Percentiles rank a stretch among this genome's conserved stretches.
These are phyloP conservation scores for Blastomyces percursus DNA, from an alignment of 2,329 filamentous ascomycete genomes.

Conservation along the genomic window DNA sequence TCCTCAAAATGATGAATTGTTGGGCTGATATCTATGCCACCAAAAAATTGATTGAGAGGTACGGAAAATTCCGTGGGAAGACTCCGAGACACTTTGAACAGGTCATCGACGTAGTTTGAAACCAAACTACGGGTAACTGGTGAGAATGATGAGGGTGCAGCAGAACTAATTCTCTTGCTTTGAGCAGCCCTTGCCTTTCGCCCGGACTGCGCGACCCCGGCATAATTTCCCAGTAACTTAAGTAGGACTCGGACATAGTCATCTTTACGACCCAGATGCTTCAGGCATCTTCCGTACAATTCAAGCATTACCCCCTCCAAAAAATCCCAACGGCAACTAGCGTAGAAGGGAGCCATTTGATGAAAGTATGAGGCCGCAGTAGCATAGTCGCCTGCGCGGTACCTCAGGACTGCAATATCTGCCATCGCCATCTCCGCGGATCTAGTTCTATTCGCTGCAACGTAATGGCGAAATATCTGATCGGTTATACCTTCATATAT, in stretches of 20 bases:
- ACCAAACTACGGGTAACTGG: conserved; percentile 15
- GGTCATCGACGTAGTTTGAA: conserved; percentile 29
- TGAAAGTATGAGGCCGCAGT: conserved; percentile 69
- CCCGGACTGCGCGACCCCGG: conserved; percentile 24
- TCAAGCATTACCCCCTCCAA: conserved; percentile 75
- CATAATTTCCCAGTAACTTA: conserved; percentile 45
- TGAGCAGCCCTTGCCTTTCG: conserved; percentile 19
- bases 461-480: conserved; percentile 70
- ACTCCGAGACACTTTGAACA: conserved; percentile 39
- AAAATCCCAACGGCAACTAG: conserved; percentile 63
- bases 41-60: conserved; percentile 63
- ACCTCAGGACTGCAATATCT: conserved; percentile 78
- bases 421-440: conserved; percentile 67
- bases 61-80: conserved; percentile 54
- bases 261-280: conserved; percentile 61
- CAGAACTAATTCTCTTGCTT: conserved; percentile 6
- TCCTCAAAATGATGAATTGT: conserved; percentile 58
- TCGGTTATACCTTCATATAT: conserved; percentile 71
- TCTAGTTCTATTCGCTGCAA: conserved; percentile 64
- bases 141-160: conserved; percentile 23
- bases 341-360: conserved; percentile 67
- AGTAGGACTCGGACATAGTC: conserved; percentile 70
- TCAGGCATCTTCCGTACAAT: conserved; percentile 74
- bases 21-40: conserved; percentile 54
- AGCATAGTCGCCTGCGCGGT: conserved; percentile 59